A percentile compares a stretch with the other conserved stretches of the same genome.
phyloP scores from a whole-genome alignment of 1,139 yeast genomes.

The Pichia inconspicua region DNA sequence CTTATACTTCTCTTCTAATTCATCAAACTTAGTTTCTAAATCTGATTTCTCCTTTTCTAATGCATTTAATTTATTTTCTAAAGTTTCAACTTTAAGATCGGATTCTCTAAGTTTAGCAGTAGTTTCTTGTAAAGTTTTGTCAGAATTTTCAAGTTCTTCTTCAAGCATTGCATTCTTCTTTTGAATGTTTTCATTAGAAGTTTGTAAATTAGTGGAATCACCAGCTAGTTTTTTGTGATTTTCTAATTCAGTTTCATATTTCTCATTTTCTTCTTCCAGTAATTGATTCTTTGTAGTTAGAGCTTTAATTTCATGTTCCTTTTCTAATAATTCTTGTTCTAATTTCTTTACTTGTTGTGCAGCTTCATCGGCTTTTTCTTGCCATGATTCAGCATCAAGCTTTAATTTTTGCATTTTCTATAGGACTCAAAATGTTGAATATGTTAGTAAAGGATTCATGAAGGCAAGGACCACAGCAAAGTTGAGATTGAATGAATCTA shows the following conservation, averaged over 20 bases:
- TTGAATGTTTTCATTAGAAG: conserved; percentile 83
- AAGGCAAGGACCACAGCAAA: neutral
- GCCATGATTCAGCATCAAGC: conserved; percentile 94
- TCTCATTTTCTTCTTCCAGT: conserved; percentile 86
- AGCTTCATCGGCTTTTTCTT: conserved; percentile 90
- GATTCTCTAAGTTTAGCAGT: conserved; percentile 92
- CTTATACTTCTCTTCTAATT: conserved; percentile 70
- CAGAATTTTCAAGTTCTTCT: conserved; percentile 89
- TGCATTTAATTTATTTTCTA: conserved; percentile 89
- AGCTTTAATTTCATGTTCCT: conserved; percentile 92
- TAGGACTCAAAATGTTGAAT: neutral
- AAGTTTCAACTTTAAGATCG: conserved; percentile 93
- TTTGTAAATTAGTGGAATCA: conserved; percentile 82
- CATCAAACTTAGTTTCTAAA: conserved; percentile 88
- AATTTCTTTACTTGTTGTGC: conserved; percentile 73
- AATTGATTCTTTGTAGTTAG: conserved; percentile 87
- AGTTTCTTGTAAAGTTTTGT: conserved; percentile 85
- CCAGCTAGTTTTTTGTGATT: conserved; percentile 88
- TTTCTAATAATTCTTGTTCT: conserved; percentile 85
- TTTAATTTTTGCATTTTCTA: conserved; percentile 86
- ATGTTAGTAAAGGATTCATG: neutral
- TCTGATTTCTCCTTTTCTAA: conserved; percentile 90
- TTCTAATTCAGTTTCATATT: conserved; percentile 69
- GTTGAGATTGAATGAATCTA: neutral
- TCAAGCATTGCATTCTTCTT: conserved; percentile 90